These are phyloP conservation scores for Starmerella potacharoeniae DNA, from an alignment of 805 yeast species.

Conservation along the genomic window DNA sequence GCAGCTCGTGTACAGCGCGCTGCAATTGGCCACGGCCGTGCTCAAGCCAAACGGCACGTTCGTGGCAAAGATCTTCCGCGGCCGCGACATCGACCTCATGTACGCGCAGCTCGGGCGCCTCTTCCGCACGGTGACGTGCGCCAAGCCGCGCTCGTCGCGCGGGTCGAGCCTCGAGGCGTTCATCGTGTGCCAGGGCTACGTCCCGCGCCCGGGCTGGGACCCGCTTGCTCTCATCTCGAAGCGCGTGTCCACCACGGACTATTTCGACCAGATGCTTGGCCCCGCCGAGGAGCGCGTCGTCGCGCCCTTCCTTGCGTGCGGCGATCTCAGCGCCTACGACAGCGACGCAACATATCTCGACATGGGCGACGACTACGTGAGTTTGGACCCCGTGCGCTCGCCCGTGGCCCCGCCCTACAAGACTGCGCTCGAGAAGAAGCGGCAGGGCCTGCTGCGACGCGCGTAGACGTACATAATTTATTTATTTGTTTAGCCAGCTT, in stretches of 20 bases:
- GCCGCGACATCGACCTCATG: conserved; percentile 85
- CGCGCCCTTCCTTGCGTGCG: conserved; percentile 94
- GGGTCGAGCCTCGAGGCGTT: conserved; percentile 92
- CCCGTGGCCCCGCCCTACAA: conserved; percentile 98
- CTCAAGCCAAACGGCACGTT: conserved; percentile 83
- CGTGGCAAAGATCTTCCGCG: conserved; percentile 93
- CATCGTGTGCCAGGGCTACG: conserved; percentile 80
- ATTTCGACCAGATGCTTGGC: conserved; percentile 45
- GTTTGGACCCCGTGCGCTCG: conserved; percentile 83
- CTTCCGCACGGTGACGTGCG: conserved; percentile 81
- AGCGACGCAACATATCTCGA: conserved; percentile 84
- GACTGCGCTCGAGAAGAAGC: conserved; percentile 74
- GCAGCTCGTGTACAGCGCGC: conserved; percentile 79
- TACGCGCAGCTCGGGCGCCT: conserved; percentile 84
- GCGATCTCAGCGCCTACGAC: conserved; percentile 77
- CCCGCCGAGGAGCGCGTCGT: conserved; percentile 59
- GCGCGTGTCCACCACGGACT: conserved; percentile 60
- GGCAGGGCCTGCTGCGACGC: conserved; percentile 42
- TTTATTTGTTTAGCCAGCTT: background rate
- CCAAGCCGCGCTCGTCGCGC: conserved; percentile 90
- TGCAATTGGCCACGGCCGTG: conserved; percentile 82
- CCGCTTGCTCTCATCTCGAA: conserved; percentile 35
- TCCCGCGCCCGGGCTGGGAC: conserved; percentile 72
- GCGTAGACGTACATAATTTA: background rate
- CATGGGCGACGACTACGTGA: conserved; percentile 32